A percentile compares a stretch with the other conserved stretches of the same genome.
These are phyloP conservation scores for Ophiosphaerella herpotricha DNA, from an alignment of 2,329 filamentous ascomycete genomes.

Conservation along the genomic window DNA sequence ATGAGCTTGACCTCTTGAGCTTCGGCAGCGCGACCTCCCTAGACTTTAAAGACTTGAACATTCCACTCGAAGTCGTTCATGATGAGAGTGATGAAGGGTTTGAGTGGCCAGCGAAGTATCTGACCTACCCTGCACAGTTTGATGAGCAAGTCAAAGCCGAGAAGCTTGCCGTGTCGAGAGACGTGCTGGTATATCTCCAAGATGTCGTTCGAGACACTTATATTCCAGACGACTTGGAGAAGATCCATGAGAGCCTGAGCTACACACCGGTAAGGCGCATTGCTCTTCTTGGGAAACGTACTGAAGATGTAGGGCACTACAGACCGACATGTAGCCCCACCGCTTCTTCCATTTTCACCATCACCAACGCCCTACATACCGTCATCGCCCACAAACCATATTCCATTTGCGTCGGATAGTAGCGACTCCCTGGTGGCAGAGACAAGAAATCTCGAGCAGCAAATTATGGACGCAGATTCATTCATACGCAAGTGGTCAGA, in stretches of 20 bases:
- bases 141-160: slow-evolving; percentile 34
- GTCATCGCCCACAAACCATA: slow-evolving; percentile 43
- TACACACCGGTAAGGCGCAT: slow-evolving; percentile 29
- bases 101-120: slow-evolving; percentile 46
- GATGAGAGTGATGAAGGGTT: slow-evolving; percentile 52
- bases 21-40: slow-evolving; percentile 39
- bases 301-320: slow-evolving; percentile 34
- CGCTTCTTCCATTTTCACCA: slow-evolving; percentile 53
- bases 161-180: slow-evolving; percentile 45
- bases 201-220: slow-evolving; percentile 33
- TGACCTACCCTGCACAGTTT: slow-evolving; percentile 30
- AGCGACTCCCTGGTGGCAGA: slow-evolving; percentile 43
- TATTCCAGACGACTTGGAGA: slow-evolving; percentile 24
- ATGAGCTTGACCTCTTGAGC: slow-evolving; percentile 50
- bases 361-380: slow-evolving; percentile 45
- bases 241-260: slow-evolving; percentile 14
- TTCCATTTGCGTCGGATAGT: slow-evolving; percentile 46
- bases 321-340: slow-evolving; percentile 50
- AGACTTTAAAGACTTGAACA: slow-evolving; percentile 33
- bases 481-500: slow-evolving; percentile 40
- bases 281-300: not conserved
- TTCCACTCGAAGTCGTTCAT: slow-evolving; percentile 42
- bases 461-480: slow-evolving; percentile 40
- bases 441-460: slow-evolving; percentile 36
- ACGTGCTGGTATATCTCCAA: slow-evolving; percentile 45